Percentiles rank a stretch among this genome's conserved stretches.
These are phyloP conservation scores for Xylaria sp. DNA, from an alignment of 2,329 filamentous ascomycete species.

Conservation along the genomic window DNA sequence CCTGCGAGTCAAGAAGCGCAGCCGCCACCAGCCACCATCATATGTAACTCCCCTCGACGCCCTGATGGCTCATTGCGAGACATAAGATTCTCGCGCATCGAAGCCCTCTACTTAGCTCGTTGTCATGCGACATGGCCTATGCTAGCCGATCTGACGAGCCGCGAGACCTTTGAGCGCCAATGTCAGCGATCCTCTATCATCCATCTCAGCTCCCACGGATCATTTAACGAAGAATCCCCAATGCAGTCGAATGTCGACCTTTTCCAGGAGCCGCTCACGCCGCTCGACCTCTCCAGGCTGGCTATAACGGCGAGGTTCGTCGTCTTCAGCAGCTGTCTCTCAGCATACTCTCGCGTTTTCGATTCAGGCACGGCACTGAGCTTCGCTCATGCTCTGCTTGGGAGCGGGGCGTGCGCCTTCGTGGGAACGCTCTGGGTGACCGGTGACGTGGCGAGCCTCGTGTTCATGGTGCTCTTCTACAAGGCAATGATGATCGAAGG, in stretches of 20 bases:
- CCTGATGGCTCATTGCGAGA: conserved; percentile 30
- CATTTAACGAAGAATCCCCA: conserved; percentile 33
- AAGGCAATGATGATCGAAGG: conserved; percentile 29
- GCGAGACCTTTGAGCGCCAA: conserved; percentile 25
- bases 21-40: conserved; percentile 24
- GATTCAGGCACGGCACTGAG: conserved; percentile 33
- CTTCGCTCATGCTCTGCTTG: conserved; percentile 33
- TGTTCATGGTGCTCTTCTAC: conserved; percentile 36
- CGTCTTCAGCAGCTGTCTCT: conserved; percentile 34
- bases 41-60: conserved; percentile 28
- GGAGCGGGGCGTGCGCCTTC: conserved; percentile 30
- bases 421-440: conserved; percentile 32
- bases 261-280: conserved; percentile 29
- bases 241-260: conserved; percentile 33
- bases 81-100: conserved; percentile 32
- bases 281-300: conserved; percentile 30
- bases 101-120: conserved; percentile 31
- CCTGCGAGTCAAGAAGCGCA: conserved; percentile 5
- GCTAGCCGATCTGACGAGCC: conserved; percentile 21
- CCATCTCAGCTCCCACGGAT: conserved; percentile 34
- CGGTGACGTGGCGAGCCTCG: conserved; percentile 31
- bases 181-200: conserved; percentile 31
- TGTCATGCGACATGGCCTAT: conserved; percentile 30
- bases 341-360: conserved; percentile 31
- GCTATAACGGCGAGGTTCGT: conserved; percentile 29